Evolutionary conservation across 805 yeast species (phyloP).

Genomic region (Pichia kluyveri): DNA sequence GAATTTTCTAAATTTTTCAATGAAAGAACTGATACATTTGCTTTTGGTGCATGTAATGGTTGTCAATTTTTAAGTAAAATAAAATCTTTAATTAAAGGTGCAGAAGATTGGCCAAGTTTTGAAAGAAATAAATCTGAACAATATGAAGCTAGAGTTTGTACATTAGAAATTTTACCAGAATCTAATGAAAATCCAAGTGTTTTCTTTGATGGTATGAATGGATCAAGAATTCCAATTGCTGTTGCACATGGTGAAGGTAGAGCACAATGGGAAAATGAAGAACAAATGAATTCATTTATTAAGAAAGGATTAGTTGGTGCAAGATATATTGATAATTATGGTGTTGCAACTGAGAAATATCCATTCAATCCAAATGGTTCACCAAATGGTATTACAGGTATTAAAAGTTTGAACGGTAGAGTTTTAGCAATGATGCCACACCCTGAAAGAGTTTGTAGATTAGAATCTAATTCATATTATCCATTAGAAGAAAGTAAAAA

Average conservation of each 20-base stretch:
- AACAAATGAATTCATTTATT: conserved; percentile 40
- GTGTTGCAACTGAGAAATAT: conserved; percentile 68
- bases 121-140: conserved; percentile 89
- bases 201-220: conserved; percentile 83
- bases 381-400: conserved; percentile 87
- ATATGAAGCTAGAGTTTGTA: conserved; percentile 88
- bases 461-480: conserved; percentile 87
- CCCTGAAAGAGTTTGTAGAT: conserved; percentile 88
- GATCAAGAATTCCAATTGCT: conserved; percentile 91
- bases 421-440: conserved; percentile 99
- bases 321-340: conserved; percentile 86
- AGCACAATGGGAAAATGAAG: conserved; percentile 53
- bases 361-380: conserved; percentile 98
- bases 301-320: conserved; percentile 51
- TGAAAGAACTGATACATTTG: conserved; percentile 84
- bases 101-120: conserved; percentile 92
- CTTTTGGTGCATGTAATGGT: conserved; percentile 97
- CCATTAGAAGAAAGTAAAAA: conserved; percentile 49
- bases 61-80: conserved; percentile 92
- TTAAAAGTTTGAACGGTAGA: conserved; percentile 83
- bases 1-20: conserved; percentile 79
- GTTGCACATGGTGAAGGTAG: conserved; percentile 99
- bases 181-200: conserved; percentile 38
- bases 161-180: conserved; percentile 66
- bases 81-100: conserved; percentile 82